Evolutionary conservation across 306 rosid genomes (phyloP).

Genomic region (Sicyos baderoa): DNA sequence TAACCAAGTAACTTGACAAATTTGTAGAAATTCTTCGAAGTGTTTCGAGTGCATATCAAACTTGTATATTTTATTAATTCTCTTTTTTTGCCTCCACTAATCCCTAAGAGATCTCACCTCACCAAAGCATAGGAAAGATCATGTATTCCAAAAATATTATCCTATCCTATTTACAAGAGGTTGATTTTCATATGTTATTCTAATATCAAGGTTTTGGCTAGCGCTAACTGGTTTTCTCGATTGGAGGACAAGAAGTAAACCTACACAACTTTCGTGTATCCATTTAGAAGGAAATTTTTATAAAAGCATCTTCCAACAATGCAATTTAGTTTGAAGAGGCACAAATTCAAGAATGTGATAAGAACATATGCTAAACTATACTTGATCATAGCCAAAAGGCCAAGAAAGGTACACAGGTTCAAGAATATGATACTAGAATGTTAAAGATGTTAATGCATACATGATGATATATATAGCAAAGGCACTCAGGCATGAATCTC

Average conservation of each 20-base stretch:
- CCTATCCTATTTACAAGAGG: not conserved
- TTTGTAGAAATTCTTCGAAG: not conserved
- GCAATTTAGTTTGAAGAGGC: not conserved
- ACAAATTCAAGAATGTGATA: not conserved
- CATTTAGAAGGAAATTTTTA: not conserved
- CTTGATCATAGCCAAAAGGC: not conserved
- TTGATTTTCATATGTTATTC: not conserved
- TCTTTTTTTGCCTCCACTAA: not conserved
- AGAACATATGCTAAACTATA: not conserved
- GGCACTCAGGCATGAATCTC: constrained; percentile 99
- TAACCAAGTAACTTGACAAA: not conserved
- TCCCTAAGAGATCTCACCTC: not conserved
- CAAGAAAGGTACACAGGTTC: not conserved
- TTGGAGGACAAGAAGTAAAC: not conserved
- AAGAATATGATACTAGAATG: not conserved
- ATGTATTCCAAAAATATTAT: not conserved
- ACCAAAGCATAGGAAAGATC: not conserved
- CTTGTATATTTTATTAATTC: not conserved
- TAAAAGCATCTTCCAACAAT: not conserved
- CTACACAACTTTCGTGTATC: not conserved
- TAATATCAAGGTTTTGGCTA: not conserved
- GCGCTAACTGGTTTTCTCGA: not conserved
- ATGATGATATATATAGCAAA: constrained; percentile 95
- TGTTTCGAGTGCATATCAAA: not conserved
- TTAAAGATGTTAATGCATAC: constrained; percentile 34